phyloP scores from a whole-genome alignment of 75 land plant species.

The Pinus tabuliformis region DNA sequence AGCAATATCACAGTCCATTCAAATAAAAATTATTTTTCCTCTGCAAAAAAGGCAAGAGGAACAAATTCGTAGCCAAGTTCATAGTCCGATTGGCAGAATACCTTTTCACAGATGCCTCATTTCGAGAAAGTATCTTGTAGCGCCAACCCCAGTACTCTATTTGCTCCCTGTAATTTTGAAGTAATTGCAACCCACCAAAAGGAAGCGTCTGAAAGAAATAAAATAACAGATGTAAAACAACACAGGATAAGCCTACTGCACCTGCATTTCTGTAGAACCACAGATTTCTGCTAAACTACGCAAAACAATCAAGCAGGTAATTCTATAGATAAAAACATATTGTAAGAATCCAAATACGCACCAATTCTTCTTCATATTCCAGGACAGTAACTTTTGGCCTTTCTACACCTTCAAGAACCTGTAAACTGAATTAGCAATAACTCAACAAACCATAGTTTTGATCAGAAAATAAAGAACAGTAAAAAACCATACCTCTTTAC shows the following conservation, averaged over 20 bases:
- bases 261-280: background rate
- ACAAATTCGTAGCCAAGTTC: background rate
- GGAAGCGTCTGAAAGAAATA: conserved; percentile 39
- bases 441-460: background rate
- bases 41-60: background rate
- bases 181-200: conserved; percentile 61
- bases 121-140: conserved; percentile 29
- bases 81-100: background rate
- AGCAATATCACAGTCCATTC: background rate
- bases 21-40: background rate
- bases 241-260: background rate
- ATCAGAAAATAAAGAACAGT: background rate
- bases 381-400: conserved; percentile 43
- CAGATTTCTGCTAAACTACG: background rate
- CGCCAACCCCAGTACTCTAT: conserved; percentile 95
- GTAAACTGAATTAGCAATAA: background rate
- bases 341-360: conserved; percentile 24
- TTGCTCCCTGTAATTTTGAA: conserved; percentile 71
- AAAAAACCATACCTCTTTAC: conserved; percentile 47
- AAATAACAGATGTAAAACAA: background rate
- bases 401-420: conserved; percentile 76
- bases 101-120: background rate
- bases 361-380: conserved; percentile 74
- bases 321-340: background rate
- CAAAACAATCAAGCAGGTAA: background rate